phyloP scores from a whole-genome alignment of 345 rosid species.

The Boechera divaricarpa region DNA sequence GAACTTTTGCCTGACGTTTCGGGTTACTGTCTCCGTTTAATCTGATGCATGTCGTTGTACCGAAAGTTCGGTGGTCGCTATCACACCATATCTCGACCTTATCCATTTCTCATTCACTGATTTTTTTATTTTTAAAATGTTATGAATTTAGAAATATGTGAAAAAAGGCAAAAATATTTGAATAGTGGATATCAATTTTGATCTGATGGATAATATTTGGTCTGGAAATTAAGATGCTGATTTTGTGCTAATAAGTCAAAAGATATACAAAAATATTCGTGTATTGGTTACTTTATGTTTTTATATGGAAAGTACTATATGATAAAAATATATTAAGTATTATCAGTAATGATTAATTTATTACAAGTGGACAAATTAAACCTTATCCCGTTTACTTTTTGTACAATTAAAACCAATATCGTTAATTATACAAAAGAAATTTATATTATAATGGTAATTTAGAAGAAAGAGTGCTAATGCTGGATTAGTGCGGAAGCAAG shows the following conservation, averaged over 20 bases:
- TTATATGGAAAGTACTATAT: slow-evolving; percentile 30
- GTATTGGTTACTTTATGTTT: slow-evolving; percentile 14
- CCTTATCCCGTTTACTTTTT: slow-evolving; percentile 45
- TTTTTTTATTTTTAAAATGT: background rate
- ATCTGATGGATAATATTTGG: slow-evolving; percentile 23
- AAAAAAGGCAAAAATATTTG: background rate
- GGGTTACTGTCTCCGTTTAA: slow-evolving; percentile 35
- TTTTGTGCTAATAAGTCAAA: slow-evolving; percentile 30
- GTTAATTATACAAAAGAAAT: slow-evolving; percentile 3
- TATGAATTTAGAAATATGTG: background rate
- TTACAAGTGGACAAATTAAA: slow-evolving; percentile 37
- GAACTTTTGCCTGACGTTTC: slow-evolving; percentile 17
- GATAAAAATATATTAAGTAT: background rate
- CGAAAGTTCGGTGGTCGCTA: slow-evolving; percentile 42
- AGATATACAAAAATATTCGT: slow-evolving; percentile 42
- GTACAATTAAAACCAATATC: slow-evolving; percentile 32
- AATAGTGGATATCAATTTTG: slow-evolving; percentile 8
- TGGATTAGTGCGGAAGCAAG: slow-evolving; percentile 44
- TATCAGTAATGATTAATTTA: slow-evolving; percentile 24
- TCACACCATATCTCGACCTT: slow-evolving; percentile 42
- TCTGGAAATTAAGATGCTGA: slow-evolving; percentile 26
- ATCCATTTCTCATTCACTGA: slow-evolving; percentile 24
- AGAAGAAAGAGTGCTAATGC: slow-evolving; percentile 31
- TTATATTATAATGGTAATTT: slow-evolving; percentile 21
- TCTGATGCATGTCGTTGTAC: slow-evolving; percentile 26